Percentiles rank a stretch among this genome's conserved stretches.
Evolutionary conservation across 208 protist species (phyloP).

Genomic region (Leishmania tropica): DNA sequence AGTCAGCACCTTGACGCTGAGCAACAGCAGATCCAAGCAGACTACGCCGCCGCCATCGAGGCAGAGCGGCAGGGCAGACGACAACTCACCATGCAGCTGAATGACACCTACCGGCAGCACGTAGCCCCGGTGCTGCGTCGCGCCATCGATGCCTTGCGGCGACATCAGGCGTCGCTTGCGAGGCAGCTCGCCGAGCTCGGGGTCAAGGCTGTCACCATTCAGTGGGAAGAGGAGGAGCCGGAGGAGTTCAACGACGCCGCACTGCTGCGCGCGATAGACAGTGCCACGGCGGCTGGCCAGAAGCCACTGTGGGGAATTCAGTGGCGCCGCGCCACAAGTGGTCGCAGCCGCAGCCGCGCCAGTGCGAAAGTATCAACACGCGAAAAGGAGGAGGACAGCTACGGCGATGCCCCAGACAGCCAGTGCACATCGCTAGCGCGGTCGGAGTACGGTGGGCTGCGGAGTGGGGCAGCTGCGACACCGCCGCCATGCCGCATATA

Average conservation of each 20-base stretch:
- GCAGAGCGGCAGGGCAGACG: slow-evolving; percentile 27
- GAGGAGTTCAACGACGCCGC: slow-evolving; percentile 4
- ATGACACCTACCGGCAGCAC: slow-evolving; percentile 33
- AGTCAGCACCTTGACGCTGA: slow-evolving; percentile 38
- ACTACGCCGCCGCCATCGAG: slow-evolving; percentile 39
- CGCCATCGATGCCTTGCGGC: slow-evolving; percentile 13
- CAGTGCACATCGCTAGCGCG: not conserved
- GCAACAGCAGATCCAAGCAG: slow-evolving; percentile 34
- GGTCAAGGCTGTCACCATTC: slow-evolving; percentile 31
- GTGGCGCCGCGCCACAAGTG: not conserved
- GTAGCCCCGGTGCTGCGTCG: slow-evolving; percentile 31
- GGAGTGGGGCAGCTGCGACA: not conserved
- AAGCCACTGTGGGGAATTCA: not conserved
- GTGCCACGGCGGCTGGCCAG: slow-evolving; percentile 12
- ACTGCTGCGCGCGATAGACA: slow-evolving; percentile 23
- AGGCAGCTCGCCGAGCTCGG: slow-evolving; percentile 37
- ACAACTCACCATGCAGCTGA: slow-evolving; percentile 19
- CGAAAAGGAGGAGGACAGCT: not conserved
- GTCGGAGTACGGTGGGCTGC: slow-evolving; percentile 1
- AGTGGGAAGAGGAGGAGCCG: slow-evolving; percentile 39
- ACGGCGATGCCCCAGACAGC: not conserved
- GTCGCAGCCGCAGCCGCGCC: not conserved
- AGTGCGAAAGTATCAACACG: not conserved
- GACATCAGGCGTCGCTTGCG: slow-evolving; percentile 32
- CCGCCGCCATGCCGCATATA: slow-evolving; percentile 12